Base-by-base conservation (phyloP, 1,139 yeast genomes). In the Geotrichum australiense region DNA sequence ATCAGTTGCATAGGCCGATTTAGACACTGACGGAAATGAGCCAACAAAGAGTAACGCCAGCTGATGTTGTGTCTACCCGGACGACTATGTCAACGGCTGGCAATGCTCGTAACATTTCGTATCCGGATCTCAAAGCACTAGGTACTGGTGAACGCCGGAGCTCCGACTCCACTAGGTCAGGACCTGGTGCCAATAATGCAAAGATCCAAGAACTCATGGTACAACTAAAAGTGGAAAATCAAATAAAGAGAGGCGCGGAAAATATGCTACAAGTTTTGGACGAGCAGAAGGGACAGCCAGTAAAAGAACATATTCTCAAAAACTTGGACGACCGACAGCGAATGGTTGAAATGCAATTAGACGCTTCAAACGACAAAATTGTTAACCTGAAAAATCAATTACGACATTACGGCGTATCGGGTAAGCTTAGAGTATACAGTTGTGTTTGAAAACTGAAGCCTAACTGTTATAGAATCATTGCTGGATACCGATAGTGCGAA, bases 191-290 rank as follows among this genome's bases (percentile, higher is more conserved):
- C 6, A 35, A 35, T 20, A 32, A 24, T 11, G n/a, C n/a, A n/a
- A 46, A 46, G n/a, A 42, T 56, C 10, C 50, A 56, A 35, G 66
- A 63, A 39, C 55, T 64, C 21, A 47, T 59, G 26, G 57, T 57
- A 28, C 61, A 64, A 44, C 52, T 68, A 39, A 63, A 61, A 42
- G 59, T 62, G 23, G 71, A 68, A 47, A 60, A 58, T 42, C 60
- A 60, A 46, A 62, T 66, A 37, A 58, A 64, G 26, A 65, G 63
- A 40, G 69, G 69, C 3, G 68, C 70, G 2, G 68, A 64, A 47
- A 63, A 63, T 35, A 50, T 66, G 50, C 53, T 66, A 14, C 65
- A 62, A 38, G 66, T 61, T 29, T 43, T 56, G 25, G 56, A 50
- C 24, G 43, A 44, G 34, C 43, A 39, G 22, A 37, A 37, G 11